Base-by-base conservation (phyloP, 306 rosid genomes). In the Quercus mongolica region DNA sequence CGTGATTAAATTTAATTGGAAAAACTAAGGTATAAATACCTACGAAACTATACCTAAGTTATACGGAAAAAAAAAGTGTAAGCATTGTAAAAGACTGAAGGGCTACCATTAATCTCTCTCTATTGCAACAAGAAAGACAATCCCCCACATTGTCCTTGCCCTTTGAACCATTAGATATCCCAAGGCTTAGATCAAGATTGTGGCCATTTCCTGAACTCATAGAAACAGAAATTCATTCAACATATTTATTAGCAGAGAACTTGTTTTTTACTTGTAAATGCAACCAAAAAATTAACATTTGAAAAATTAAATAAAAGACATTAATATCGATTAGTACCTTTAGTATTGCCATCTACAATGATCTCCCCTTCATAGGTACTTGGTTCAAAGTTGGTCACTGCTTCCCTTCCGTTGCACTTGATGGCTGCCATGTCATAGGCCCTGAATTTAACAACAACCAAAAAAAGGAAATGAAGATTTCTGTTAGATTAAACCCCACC, bases 361-460 rank as follows among this genome's bases (percentile, higher is more conserved):
- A 84, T 69, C 76, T 88, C 89, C 57, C 83, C 89, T 55, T 86
- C 88, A 80, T 92, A 91, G 28, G 76, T 78, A 78, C 87, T 92
- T 18, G 92, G 88, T 51, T 90, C 91, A 77, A 91, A 94, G 79
- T 94, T 94, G 58, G 98, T 91, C 15, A 91, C 94, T 2, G 97
- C 97, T 81, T 94, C 98, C 82, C 83, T 87, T 71, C 97, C 97
- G 83, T 89, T 91, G 87, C 87, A 88, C 75, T 90, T 87, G 65
- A 92, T 86, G 69, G 98, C 98, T 71, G 97, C 98, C 90, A 75
- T 86, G 83, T 94, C 98, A 81, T 94, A 94, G 2, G 97, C 97
- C 86, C 98, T 94, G 83, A 72, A 84, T 78, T 75, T 73, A 73
- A 78, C 77, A 57, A 77, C 41, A n/a, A n/a, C 46, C 46, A 8